Conservation (phyloP, 2,329 filamentous ascomycete genomes). For the Hysterium pulicare region DNA sequence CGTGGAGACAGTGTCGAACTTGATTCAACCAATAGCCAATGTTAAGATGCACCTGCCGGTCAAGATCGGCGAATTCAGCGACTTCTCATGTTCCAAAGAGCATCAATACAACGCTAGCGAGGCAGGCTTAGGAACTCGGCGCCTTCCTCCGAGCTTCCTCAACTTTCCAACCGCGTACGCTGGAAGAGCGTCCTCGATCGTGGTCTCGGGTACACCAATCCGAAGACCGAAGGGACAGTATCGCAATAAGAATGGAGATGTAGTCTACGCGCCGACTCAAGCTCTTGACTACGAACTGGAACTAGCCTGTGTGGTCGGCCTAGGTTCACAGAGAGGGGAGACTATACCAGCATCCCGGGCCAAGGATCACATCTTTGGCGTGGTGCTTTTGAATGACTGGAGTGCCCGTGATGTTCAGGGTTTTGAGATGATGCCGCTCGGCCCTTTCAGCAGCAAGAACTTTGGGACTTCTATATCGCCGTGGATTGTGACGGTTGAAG, state of each 20-base stretch:
- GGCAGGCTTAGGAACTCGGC: too few species aligned
- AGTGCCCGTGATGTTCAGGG: conserved; percentile 60
- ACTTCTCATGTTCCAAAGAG: conserved; percentile 55
- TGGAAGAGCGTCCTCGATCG: conserved; percentile 54
- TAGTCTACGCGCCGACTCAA: conserved; percentile 44
- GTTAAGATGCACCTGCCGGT: conserved; percentile 55
- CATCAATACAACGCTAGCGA: conserved; percentile 52
- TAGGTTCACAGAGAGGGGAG: conserved; percentile 38
- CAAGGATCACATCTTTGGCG: conserved; percentile 58
- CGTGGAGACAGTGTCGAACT: conserved; percentile 12
- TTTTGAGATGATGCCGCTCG: conserved; percentile 59
- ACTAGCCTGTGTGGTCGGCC: conserved; percentile 45
- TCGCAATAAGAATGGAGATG: conserved; percentile 42
- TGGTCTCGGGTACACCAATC: conserved; percentile 43
- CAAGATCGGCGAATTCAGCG: conserved; percentile 54
- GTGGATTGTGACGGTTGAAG: conserved; percentile 61
- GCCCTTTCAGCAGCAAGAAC: conserved; percentile 60
- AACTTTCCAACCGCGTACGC: conserved; percentile 50
- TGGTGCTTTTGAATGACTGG: conserved; percentile 64
- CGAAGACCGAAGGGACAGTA: conserved; percentile 24
- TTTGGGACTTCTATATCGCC: conserved; percentile 59
- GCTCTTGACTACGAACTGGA: conserved; percentile 51
- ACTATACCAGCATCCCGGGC: conserved; percentile 40
- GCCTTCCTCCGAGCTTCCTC: conserved; percentile 26
- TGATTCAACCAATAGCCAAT: conserved; percentile 35